phyloP scores from a whole-genome alignment of 371 early-diverging fungal genomes.

The Rhizopus sp. region DNA sequence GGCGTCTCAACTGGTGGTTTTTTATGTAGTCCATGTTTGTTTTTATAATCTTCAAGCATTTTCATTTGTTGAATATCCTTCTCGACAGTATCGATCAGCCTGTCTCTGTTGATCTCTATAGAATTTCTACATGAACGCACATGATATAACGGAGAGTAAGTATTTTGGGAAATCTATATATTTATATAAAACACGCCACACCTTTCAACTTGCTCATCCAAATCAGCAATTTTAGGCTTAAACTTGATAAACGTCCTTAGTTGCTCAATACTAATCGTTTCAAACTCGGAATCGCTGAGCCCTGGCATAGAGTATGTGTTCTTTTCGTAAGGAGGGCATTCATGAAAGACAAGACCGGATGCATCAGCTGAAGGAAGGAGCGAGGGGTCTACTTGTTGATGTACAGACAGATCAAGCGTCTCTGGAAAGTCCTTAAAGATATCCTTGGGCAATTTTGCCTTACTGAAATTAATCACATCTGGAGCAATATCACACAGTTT shows the following conservation, averaged over 20 bases:
- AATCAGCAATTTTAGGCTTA: constrained; percentile 1
- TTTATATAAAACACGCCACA: background rate
- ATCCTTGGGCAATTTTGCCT: constrained; percentile 21
- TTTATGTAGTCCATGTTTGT: constrained; percentile 47
- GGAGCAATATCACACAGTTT: constrained; percentile 47
- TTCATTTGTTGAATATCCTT: constrained; percentile 33
- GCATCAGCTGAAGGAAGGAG: constrained; percentile 8
- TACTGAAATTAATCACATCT: constrained; percentile 22
- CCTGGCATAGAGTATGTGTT: no score
- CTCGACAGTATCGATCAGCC: constrained; percentile 17
- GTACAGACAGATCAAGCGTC: constrained; percentile 7
- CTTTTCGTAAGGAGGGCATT: background rate
- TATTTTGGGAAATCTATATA: no score
- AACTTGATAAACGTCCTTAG: constrained; percentile 17
- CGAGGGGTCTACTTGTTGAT: background rate
- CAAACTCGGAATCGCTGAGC: no score
- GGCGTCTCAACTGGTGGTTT: constrained; percentile 32
- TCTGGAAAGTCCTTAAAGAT: constrained; percentile 26
- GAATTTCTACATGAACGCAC: constrained; percentile 18
- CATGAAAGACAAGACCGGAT: constrained; percentile 3
- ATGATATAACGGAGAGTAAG: background rate
- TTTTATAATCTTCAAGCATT: constrained; percentile 34
- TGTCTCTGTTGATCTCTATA: constrained; percentile 35
- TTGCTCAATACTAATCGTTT: no score
- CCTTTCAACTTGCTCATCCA: constrained; percentile 12